Conservation (phyloP, 169 alveolate genomes). For the Eimeria acervulina region DNA sequence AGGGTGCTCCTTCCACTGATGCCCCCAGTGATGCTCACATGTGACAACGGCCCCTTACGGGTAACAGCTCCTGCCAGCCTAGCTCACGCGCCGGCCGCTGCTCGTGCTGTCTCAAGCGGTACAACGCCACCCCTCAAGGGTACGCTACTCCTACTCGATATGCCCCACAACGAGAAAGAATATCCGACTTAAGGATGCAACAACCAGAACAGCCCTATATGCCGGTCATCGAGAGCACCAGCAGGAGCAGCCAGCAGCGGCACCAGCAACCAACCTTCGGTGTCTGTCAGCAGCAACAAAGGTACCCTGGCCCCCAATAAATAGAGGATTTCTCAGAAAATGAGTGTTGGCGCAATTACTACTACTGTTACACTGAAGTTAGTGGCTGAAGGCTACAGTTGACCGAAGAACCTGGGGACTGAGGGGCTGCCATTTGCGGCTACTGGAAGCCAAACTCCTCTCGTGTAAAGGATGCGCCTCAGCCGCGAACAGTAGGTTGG, state of each 20-base stretch:
- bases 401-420: conserved; percentile 32
- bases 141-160: background rate
- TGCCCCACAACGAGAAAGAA: background rate
- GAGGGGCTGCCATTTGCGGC: conserved; percentile 59
- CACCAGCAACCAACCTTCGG: conserved; percentile 31
- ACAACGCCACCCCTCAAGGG: background rate
- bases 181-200: background rate
- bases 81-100: background rate
- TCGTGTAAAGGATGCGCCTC: background rate
- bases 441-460: conserved; percentile 64
- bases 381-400: background rate
- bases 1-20: background rate
- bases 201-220: background rate
- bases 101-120: background rate
- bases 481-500: background rate
- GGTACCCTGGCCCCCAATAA: conserved; percentile 39
- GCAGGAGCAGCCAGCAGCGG: conserved; percentile 8
- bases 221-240: background rate
- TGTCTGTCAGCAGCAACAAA: conserved; percentile 3
- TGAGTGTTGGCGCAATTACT: background rate
- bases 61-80: background rate
- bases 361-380: background rate
- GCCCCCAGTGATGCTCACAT: conserved; percentile 19
- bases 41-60: background rate
- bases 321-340: background rate